Conservation (phyloP, 2,329 filamentous ascomycete genomes). For the Pseudopyricularia javanii region DNA sequence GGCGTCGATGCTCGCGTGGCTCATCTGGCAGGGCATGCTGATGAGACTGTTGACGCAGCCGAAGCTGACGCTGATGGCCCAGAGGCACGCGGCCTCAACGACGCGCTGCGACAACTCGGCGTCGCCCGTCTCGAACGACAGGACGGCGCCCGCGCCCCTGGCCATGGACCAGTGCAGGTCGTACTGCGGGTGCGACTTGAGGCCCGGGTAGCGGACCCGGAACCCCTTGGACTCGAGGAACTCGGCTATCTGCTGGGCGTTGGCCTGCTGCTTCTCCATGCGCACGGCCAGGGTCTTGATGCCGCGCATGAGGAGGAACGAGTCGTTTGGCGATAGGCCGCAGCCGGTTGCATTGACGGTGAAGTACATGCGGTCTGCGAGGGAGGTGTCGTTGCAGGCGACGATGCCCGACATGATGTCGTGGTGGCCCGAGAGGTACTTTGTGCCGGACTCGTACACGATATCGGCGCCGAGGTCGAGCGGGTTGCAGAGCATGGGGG, state of each 20-base stretch:
- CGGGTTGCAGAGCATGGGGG: conserved; percentile 85
- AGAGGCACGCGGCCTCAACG: conserved; percentile 82
- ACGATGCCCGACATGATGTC: conserved; percentile 98
- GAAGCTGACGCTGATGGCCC: conserved; percentile 94
- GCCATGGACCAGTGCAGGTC: conserved; percentile 94
- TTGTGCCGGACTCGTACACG: conserved; percentile 94
- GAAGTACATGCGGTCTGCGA: conserved; percentile 89
- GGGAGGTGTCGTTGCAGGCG: conserved; percentile 67
- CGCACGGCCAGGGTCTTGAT: conserved; percentile 95
- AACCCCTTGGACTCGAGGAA: conserved; percentile 89
- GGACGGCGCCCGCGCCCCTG: conserved; percentile 81
- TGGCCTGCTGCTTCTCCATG: conserved; percentile 96
- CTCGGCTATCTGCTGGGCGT: conserved; percentile 79
- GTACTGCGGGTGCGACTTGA: conserved; percentile 93
- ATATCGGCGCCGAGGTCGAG: conserved; percentile 91
- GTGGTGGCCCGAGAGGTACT: conserved; percentile 95
- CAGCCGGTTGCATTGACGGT: conserved; percentile 95
- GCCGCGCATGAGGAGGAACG: conserved; percentile 87
- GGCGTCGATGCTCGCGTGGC: conserved; percentile 93
- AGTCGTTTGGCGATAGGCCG: conserved; percentile 88
- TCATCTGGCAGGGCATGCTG: conserved; percentile 99
- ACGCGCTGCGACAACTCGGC: conserved; percentile 75
- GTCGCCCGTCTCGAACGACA: conserved; percentile 93
- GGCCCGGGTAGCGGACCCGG: conserved; percentile 85
- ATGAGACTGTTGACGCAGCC: conserved; percentile 97